These are phyloP conservation scores for Francoa sonchifolia DNA, from an alignment of 441 rosid genomes.

Conservation along the genomic window DNA sequence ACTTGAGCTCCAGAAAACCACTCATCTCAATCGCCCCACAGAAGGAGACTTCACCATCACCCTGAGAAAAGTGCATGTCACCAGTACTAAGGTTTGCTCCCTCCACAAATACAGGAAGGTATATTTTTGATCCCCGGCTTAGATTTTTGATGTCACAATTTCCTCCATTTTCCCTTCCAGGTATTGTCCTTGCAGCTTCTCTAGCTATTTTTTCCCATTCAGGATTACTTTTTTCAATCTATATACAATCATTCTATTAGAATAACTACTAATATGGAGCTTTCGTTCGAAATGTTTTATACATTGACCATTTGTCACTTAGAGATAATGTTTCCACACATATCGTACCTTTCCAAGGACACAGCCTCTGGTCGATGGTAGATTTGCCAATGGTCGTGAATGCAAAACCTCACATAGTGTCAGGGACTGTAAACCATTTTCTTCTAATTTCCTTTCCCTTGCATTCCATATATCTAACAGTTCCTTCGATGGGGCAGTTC, in stretches of 20 bases:
- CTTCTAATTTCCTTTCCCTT: constrained; percentile 63
- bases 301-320: too few relatives aligned
- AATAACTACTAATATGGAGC: background rate
- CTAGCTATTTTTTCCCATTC: constrained; percentile 69
- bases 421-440: constrained; percentile 35
- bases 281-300: background rate
- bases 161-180: constrained; percentile 92
- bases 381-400: constrained; percentile 63
- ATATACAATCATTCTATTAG: constrained; percentile 11
- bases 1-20: constrained; percentile 88
- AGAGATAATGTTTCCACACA: background rate
- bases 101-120: constrained; percentile 79
- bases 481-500: constrained; percentile 81
- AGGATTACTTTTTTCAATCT: constrained; percentile 49
- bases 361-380: constrained; percentile 69
- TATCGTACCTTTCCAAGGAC: constrained; percentile 57
- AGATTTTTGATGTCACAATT: constrained; percentile 89
- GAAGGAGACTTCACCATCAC: constrained; percentile 89
- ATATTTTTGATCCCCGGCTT: constrained; percentile 76
- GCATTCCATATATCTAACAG: constrained; percentile 70
- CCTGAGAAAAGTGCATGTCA: constrained; percentile 96
- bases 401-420: constrained; percentile 73
- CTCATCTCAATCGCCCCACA: constrained; percentile 98
- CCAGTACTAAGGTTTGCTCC: constrained; percentile 89
- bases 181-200: constrained; percentile 83